A percentile compares a stretch with the other conserved stretches of the same genome.
phyloP scores from a whole-genome alignment of 805 yeast genomes.

The Nakazawaea wyomingensis region DNA sequence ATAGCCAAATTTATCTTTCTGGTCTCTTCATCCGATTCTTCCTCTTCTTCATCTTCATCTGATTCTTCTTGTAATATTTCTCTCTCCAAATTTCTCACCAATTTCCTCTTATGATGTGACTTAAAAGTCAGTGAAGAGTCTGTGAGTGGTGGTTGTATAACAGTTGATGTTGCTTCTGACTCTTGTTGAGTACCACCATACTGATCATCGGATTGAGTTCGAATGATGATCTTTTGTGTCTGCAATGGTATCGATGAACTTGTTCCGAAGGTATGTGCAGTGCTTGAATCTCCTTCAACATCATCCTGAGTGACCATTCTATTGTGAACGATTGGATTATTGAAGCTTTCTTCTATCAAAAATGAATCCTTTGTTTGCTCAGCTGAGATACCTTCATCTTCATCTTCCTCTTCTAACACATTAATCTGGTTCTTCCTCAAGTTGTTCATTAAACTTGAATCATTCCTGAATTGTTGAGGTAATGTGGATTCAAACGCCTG shows the following conservation, averaged over 20 bases:
- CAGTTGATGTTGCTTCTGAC: slow-evolving; percentile 1
- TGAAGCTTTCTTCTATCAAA: neutral
- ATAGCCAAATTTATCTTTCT: slow-evolving; percentile 17
- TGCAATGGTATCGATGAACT: slow-evolving; percentile 16
- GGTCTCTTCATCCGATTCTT: slow-evolving; percentile 32
- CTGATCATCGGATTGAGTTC: slow-evolving; percentile 25
- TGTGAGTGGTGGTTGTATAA: too few relatives aligned
- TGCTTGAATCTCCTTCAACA: neutral
- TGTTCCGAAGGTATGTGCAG: neutral
- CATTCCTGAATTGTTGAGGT: neutral
- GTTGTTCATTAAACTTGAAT: slow-evolving; percentile 6
- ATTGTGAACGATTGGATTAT: neutral
- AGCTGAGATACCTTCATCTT: slow-evolving; percentile 4
- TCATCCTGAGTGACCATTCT: neutral
- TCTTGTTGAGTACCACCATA: too few relatives aligned
- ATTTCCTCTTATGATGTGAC: slow-evolving; percentile 8
- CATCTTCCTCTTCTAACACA: slow-evolving; percentile 13
- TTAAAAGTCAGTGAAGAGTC: slow-evolving; percentile 1
- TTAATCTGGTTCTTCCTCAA: slow-evolving; percentile 12
- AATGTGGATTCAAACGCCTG: slow-evolving; percentile 10
- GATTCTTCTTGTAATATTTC: slow-evolving; percentile 16
- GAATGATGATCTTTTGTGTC: slow-evolving; percentile 25
- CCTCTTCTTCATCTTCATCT: slow-evolving; percentile 28
- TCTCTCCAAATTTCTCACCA: slow-evolving; percentile 17
- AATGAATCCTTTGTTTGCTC: slow-evolving; percentile 14